Evolutionary conservation across 1,284 basidiomycete genomes (phyloP), one percentile per base, ranked within the genome.

Genomic region (Kalmanozyma brasiliensis): DNA sequence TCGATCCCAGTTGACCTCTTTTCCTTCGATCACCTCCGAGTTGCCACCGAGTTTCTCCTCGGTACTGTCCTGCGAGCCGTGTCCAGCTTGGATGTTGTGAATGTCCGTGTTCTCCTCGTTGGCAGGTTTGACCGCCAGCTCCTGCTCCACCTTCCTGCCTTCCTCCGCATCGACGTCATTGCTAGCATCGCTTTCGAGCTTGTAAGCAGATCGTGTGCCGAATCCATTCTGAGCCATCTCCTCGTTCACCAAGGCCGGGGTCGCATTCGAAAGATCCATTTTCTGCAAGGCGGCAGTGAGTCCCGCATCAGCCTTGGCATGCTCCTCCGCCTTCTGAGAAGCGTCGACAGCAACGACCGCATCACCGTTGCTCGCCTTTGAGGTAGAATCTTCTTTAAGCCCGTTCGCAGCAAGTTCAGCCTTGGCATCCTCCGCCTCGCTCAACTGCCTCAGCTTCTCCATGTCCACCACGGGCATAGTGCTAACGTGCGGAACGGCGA

Each of bases 151-250:
- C n/a, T 13, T 8, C 10, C 34, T 4, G 10, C 4, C 33, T 20
- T 14, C 35, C 26, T 29, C 26, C 26, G 11, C 26, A 6, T 29
- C 26, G 26, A 6, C 11, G 26, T 11, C 26, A 6, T 29, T 29
- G 26, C 11, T 11, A 29, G 11, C 26, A 29, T 29, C 26, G 26
- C n/a, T 16, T 11, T 41, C 48, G 16, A 65, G 26, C 47, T 59
- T 55, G 46, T 61, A 62, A 20, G 70, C 70, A 2, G 57, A 59
- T 20, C 61, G 41, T 10, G 70, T 73, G 4, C 70, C 70, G 19
- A 73, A 73, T 8, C 70, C 70, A 13, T 51, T 52, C 40, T 44
- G 52, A 19, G 62, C 59, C 70, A 73, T 73, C 38, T 64, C 52
- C 26, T 49, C 44, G 37, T 73, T 65, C 29, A 73, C 40, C 4